phyloP scores from a whole-genome alignment of 441 rosid genomes.

The Rhodomyrtus psidioides region DNA sequence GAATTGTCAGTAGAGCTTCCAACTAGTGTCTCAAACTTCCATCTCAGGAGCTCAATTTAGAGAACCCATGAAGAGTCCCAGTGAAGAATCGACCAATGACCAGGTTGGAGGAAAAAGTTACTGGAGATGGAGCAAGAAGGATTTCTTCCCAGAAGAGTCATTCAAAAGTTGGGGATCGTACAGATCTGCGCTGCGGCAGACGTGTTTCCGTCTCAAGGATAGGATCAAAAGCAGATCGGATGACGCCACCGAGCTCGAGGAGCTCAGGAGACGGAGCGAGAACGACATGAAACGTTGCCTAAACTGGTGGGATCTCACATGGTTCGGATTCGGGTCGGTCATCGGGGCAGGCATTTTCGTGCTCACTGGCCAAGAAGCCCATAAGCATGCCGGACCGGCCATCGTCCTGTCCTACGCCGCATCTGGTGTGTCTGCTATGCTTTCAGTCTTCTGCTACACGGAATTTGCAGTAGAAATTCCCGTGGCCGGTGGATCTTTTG shows the following conservation, averaged over 20 bases:
- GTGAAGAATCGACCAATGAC: not conserved
- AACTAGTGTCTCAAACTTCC: too few relatives aligned
- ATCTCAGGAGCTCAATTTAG: not conserved
- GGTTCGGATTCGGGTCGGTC: slow-evolving; percentile 45
- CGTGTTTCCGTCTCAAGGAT: slow-evolving; percentile 28
- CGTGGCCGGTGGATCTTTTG: slow-evolving; percentile 50
- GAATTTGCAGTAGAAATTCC: slow-evolving; percentile 47
- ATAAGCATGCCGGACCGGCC: slow-evolving; percentile 31
- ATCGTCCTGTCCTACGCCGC: slow-evolving; percentile 38
- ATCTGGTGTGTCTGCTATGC: slow-evolving; percentile 52
- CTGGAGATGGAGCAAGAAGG: slow-evolving; percentile 44
- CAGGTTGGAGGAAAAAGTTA: slow-evolving; percentile 13
- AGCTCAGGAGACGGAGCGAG: slow-evolving; percentile 31
- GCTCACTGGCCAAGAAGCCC: slow-evolving; percentile 36
- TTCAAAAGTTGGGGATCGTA: slow-evolving; percentile 38
- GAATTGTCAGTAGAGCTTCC: not conserved
- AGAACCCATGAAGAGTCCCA: not conserved
- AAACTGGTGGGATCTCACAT: slow-evolving; percentile 42
- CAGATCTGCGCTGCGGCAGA: slow-evolving; percentile 21
- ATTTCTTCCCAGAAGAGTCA: slow-evolving; percentile 46
- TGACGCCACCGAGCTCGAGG: slow-evolving; percentile 27
- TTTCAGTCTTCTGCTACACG: slow-evolving; percentile 41
- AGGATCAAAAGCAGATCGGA: slow-evolving; percentile 34
- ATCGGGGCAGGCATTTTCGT: slow-evolving; percentile 45
- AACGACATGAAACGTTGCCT: slow-evolving; percentile 44